Percentiles rank a stretch among this genome's conserved stretches.
Evolutionary conservation across 257 asterid genomes (phyloP).

Genomic region (Coffea eugenioides): DNA sequence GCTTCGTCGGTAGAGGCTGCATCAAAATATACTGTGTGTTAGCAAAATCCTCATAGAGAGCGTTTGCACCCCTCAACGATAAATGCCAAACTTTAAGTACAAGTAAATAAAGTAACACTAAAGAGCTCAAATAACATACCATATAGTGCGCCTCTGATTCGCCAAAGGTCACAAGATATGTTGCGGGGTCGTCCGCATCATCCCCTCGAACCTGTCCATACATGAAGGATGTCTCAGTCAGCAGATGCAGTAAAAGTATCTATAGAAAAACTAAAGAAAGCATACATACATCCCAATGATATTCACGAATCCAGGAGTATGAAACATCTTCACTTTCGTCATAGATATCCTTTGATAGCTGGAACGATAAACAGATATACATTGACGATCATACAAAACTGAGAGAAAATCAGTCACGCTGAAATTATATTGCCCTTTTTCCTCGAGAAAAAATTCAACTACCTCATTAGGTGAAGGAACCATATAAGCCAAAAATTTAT

Average conservation of each 20-base stretch:
- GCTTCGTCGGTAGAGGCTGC: conserved; percentile 67
- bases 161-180: conserved; percentile 72
- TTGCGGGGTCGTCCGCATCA: conserved; percentile 75
- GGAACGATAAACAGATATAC: conserved; percentile 35
- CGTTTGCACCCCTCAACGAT: not conserved
- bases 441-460: not conserved
- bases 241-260: conserved; percentile 8
- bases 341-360: conserved; percentile 83
- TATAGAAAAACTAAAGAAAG: conserved; percentile 12
- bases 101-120: not conserved
- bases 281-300: conserved; percentile 84
- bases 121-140: conserved; percentile 34
- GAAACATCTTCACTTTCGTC: conserved; percentile 83
- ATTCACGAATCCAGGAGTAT: conserved; percentile 89
- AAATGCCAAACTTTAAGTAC: not conserved
- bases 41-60: not conserved
- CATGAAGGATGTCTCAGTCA: conserved; percentile 24
- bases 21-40: not conserved
- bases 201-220: conserved; percentile 73
- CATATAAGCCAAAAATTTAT: conserved; percentile 91
- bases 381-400: not conserved
- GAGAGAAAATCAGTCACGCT: not conserved
- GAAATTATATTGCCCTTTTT: not conserved
- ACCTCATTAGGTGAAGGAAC: conserved; percentile 88
- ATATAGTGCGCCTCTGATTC: conserved; percentile 60